A percentile compares a stretch with the other conserved stretches of the same genome.
These are phyloP conservation scores for Ophiostoma tasmaniense DNA, from an alignment of 2,329 filamentous ascomycete species.

Conservation along the genomic window DNA sequence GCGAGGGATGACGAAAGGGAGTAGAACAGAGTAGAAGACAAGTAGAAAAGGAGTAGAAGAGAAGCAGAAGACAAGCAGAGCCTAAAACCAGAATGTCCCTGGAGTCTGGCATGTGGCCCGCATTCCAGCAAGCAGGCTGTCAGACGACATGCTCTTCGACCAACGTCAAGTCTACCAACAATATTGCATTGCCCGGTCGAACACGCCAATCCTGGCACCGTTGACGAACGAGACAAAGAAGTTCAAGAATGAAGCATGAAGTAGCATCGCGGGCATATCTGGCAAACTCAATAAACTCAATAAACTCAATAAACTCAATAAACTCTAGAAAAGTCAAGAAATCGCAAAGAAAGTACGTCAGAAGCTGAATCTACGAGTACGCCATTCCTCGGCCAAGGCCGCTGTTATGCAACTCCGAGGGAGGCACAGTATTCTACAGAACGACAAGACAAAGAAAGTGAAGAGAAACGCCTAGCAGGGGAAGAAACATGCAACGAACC, in stretches of 20 bases:
- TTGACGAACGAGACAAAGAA: not conserved
- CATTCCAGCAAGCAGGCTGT: not conserved
- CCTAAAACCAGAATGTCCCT: not conserved
- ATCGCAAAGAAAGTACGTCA: too few species aligned
- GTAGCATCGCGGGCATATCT: not conserved
- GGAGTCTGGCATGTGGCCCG: not conserved
- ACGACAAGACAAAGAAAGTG: not conserved
- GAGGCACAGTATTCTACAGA: not conserved
- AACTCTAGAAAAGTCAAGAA: too few species aligned
- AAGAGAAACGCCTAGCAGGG: not conserved
- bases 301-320: too few species aligned
- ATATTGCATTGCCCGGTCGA: conserved; percentile 5
- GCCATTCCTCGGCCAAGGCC: not conserved
- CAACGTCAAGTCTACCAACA: not conserved
- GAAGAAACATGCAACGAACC: conserved; percentile 6
- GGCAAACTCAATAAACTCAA: too few species aligned
- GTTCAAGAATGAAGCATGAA: not conserved
- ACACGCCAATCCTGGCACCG: not conserved
- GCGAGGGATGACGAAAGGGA: not conserved
- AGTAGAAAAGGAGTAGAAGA: not conserved
- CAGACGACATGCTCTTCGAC: not conserved
- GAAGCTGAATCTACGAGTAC: too few species aligned
- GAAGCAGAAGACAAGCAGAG: not conserved
- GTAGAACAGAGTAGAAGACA: not conserved
- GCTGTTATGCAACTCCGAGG: not conserved